Percentiles rank a stretch among this genome's conserved stretches.
These are phyloP conservation scores for Striga hermonthica DNA, from an alignment of 305 asterid genomes.

Conservation along the genomic window DNA sequence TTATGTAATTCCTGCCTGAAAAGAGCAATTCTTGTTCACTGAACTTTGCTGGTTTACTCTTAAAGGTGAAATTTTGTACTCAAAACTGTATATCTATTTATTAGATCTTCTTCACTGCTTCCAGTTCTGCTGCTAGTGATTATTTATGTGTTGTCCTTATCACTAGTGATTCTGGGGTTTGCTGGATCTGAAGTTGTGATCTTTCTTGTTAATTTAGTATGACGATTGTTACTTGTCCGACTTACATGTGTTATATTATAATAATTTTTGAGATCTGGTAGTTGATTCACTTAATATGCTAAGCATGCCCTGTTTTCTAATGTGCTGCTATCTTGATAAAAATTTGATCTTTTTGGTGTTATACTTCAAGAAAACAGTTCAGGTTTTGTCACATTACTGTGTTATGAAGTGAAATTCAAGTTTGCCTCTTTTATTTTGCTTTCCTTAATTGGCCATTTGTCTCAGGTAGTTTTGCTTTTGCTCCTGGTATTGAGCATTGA, in stretches of 20 bases:
- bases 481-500: constrained; percentile 50
- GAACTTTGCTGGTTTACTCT: constrained; percentile 23
- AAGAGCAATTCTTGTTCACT: constrained; percentile 33
- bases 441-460: constrained; percentile 27
- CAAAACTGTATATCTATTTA: constrained; percentile 6
- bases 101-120: constrained; percentile 33
- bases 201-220: constrained; percentile 22
- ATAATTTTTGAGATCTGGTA: constrained; percentile 30
- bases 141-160: constrained; percentile 8
- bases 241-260: too few relatives aligned
- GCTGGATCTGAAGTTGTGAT: constrained; percentile 41
- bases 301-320: neutral
- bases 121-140: constrained; percentile 26
- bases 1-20: constrained; percentile 26
- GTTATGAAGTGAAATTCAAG: neutral
- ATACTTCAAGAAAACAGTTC: too few relatives aligned
- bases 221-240: neutral
- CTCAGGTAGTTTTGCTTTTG: constrained; percentile 66
- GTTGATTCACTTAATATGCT: neutral
- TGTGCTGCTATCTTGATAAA: neutral
- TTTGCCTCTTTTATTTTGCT: neutral
- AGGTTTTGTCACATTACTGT: neutral
- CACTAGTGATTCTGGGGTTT: constrained; percentile 29
- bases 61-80: neutral
- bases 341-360: neutral